Percentiles rank a stretch among this genome's conserved stretches.
phyloP scores from a whole-genome alignment of 140 eudicot genomes.

The Oenanthe javanica region DNA sequence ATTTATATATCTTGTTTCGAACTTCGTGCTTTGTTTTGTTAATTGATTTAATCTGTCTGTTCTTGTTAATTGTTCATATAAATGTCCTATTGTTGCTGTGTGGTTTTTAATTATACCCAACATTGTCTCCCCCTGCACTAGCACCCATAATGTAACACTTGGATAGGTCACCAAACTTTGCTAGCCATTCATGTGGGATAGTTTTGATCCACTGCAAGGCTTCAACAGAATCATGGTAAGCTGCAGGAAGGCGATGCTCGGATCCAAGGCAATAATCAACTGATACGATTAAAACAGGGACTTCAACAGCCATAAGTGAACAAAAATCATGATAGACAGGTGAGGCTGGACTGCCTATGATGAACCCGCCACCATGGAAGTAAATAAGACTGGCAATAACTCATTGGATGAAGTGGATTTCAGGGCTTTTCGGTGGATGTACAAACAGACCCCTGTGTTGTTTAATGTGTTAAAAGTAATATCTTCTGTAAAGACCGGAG shows the following conservation, averaged over 20 bases:
- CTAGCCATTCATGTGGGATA: neutral
- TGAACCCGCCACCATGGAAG: conserved; percentile 4
- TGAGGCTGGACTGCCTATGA: conserved; percentile 2
- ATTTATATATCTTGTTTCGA: too few species aligned
- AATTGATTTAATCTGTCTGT: too few species aligned
- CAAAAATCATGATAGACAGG: neutral
- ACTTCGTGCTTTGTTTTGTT: too few species aligned
- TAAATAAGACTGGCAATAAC: neutral
- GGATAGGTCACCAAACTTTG: neutral
- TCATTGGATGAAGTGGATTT: neutral
- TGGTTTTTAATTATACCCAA: too few species aligned
- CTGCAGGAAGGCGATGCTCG: conserved; percentile 9
- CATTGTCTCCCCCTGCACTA: conserved; percentile 5
- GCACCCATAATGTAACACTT: conserved; percentile 1
- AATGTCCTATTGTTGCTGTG: too few species aligned
- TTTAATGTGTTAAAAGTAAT: neutral
- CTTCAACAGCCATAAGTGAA: neutral
- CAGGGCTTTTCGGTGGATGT: neutral
- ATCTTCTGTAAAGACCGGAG: neutral
- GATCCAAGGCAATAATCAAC: conserved; percentile 4
- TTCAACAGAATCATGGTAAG: neutral
- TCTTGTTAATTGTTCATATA: too few species aligned
- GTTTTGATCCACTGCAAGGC: conserved; percentile 1
- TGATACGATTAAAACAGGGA: neutral
- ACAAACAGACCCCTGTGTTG: neutral